phyloP scores from a whole-genome alignment of 176 grass and related monocot species.

The Coix lacrymajobi region DNA sequence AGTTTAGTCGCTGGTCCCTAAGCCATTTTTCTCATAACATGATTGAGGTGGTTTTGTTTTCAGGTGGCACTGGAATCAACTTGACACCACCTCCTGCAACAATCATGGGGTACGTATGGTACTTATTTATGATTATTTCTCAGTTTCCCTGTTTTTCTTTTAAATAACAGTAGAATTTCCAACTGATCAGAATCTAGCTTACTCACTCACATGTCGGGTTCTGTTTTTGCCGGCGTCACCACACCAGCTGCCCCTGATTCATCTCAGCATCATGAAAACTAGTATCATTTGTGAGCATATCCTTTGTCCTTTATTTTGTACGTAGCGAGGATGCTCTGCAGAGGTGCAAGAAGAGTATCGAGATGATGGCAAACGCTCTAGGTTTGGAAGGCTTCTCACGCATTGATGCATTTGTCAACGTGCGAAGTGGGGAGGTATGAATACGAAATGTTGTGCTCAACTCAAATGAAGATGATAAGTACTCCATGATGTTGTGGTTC shows the following conservation, averaged over 20 bases:
- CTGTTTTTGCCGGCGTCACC: background rate
- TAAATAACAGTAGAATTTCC: background rate
- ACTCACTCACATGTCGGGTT: background rate
- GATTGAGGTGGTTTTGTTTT: slow-evolving; percentile 10
- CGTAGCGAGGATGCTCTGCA: slow-evolving; percentile 63
- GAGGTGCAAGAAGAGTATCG: slow-evolving; percentile 67
- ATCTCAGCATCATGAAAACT: background rate
- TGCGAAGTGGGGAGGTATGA: slow-evolving; percentile 66
- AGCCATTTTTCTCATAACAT: background rate
- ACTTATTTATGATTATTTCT: background rate
- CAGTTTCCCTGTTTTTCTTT: background rate
- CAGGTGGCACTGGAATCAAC: slow-evolving; percentile 96
- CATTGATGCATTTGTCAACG: slow-evolving; percentile 83
- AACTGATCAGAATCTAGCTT: background rate
- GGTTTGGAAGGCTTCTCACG: slow-evolving; percentile 85
- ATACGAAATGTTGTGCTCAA: background rate
- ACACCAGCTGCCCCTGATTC: background rate
- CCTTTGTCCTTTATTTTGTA: background rate
- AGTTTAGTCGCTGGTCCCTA: background rate
- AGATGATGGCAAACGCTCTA: slow-evolving; percentile 57
- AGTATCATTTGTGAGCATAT: background rate
- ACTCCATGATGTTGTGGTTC: too few relatives aligned
- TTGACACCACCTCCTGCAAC: slow-evolving; percentile 83
- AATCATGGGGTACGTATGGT: slow-evolving; percentile 66
- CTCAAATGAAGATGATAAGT: background rate